phyloP scores from a whole-genome alignment of 352 stramenopile species.

The Globisporangium paddicum region DNA sequence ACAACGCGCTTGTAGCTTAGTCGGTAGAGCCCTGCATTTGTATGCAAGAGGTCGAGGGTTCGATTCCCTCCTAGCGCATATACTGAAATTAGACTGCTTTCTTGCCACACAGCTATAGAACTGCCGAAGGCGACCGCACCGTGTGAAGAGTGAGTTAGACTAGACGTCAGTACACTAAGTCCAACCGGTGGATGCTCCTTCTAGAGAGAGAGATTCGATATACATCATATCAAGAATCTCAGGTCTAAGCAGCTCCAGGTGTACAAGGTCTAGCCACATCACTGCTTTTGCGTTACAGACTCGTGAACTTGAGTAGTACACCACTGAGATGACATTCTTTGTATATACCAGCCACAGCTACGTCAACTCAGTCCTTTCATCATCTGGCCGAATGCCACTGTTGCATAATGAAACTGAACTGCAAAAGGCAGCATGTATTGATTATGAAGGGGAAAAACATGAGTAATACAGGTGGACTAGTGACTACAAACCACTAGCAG shows the following conservation, averaged over 20 bases:
- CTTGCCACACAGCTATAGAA: conserved; percentile 1
- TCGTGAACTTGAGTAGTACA: too few species aligned
- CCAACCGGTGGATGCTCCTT: neutral
- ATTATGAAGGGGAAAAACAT: too few species aligned
- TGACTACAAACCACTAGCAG: neutral
- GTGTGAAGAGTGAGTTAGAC: conserved; percentile 4
- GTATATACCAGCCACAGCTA: too few species aligned
- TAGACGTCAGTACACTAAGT: conserved; percentile 1
- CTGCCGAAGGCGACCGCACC: neutral
- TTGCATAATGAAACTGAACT: too few species aligned
- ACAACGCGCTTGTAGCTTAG: too few species aligned
- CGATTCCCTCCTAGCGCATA: too few species aligned
- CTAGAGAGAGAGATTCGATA: neutral
- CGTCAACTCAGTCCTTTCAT: too few species aligned
- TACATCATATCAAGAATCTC: neutral
- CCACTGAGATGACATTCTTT: too few species aligned
- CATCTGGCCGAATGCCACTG: too few species aligned
- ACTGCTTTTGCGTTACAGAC: neutral
- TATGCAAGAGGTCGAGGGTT: too few species aligned
- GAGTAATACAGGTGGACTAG: neutral
- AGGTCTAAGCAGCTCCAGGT: conserved; percentile 1
- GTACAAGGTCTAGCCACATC: conserved; percentile 5
- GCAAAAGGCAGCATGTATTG: too few species aligned
- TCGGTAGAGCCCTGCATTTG: too few species aligned
- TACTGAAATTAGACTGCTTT: neutral